Base-by-base conservation (phyloP, 352 stramenopile species). In the Phytophthora tubulina region DNA sequence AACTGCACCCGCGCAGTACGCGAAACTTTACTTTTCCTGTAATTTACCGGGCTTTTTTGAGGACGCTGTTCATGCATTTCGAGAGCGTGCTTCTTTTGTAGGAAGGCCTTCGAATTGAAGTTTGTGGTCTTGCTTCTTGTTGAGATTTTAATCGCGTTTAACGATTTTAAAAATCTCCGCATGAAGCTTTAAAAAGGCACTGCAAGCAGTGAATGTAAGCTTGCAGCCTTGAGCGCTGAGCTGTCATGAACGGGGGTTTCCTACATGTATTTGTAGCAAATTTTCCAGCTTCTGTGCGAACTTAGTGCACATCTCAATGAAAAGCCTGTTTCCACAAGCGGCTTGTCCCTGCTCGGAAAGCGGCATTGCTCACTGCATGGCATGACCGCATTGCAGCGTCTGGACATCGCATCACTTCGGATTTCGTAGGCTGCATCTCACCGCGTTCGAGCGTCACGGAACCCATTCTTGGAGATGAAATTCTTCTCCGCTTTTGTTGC, bases 381-480 rank as follows among this genome's bases (percentile, higher is more conserved):
- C 15, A 51, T 51, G 45, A 51, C 45, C 45, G 21, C 21, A 27
- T 27, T 27, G 21, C 38, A 44, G 45, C 45, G 45, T 5, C 46
- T 53, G 27, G 46, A n/a, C 27, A 21, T 38, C 27, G 3, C 46
- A 38, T 38, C 46, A 53, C 46, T 53, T 53, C 21, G 21, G 1
- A 27, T 27, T 27, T 27, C 21, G 21, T 27, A 27, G 21, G 21
- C 27, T 39, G 33, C 58, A 54, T 45, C 42, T 50, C 15, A 51
- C 58, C 63, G 33, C 32, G 30, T 53, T 55, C 14, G 38, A 33
- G 15, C 31, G 64, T 38, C 44, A 39, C 27, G 42, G 21, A 27
- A 27, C 21, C 30, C 67, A 75, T 51, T 75, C 21, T 75, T 14
- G 35, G 30, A 54, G 14, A 77, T 80, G 73, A 77, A 77, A 50